Conservation (phyloP, 805 yeast species). For the Myxozyma nipponensis region DNA sequence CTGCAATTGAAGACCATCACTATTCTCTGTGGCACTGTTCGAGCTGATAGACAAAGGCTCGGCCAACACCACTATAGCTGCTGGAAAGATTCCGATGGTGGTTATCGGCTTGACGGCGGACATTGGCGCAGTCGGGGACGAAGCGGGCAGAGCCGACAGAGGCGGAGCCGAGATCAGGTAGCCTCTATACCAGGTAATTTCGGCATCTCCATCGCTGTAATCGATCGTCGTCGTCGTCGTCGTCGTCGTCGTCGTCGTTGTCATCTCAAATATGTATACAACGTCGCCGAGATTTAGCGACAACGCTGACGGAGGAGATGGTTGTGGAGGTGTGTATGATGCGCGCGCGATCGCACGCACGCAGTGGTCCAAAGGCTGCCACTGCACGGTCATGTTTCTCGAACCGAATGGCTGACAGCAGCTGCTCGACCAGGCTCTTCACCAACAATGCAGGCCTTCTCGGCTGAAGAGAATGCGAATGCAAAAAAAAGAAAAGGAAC, state of each 20-base stretch:
- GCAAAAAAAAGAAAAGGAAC: background rate
- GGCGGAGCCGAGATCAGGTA: slow-evolving; percentile 62
- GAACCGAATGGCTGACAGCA: too few species aligned
- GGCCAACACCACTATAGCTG: slow-evolving; percentile 25
- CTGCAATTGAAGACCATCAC: slow-evolving; percentile 29
- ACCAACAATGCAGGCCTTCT: too few species aligned
- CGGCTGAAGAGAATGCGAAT: background rate
- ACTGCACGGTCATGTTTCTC: background rate
- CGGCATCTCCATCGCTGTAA: too few species aligned
- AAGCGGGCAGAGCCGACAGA: slow-evolving; percentile 29
- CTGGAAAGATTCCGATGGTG: slow-evolving; percentile 35
- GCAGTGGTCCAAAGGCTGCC: slow-evolving; percentile 11
- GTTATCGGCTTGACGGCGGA: slow-evolving; percentile 31
- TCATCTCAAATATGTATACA: slow-evolving; percentile 65
- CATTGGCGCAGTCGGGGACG: slow-evolving; percentile 28
- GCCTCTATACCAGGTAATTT: slow-evolving; percentile 70
- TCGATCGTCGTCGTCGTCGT: too few species aligned
- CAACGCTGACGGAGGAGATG: slow-evolving; percentile 7
- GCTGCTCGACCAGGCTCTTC: too few species aligned
- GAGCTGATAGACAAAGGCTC: slow-evolving; percentile 14
- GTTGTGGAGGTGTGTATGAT: slow-evolving; percentile 6
- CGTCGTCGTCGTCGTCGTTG: slow-evolving; percentile 36
- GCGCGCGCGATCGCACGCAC: slow-evolving; percentile 17
- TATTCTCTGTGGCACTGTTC: background rate
- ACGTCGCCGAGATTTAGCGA: slow-evolving; percentile 56